Conservation (phyloP, 2,329 filamentous ascomycete genomes). For the Pestalotiopsis sp. region DNA sequence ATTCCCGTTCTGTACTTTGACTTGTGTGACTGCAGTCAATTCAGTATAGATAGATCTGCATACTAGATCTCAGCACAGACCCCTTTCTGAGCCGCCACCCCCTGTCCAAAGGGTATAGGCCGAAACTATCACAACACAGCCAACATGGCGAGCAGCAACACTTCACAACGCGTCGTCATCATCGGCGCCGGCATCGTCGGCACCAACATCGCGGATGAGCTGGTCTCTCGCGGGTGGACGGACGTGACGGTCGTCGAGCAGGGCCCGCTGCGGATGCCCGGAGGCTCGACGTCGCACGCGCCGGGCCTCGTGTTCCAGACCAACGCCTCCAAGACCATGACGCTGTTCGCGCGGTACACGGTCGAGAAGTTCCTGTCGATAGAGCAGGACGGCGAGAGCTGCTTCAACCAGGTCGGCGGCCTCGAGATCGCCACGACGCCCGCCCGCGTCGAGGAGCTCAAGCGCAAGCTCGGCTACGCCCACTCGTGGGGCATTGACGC, state of each 20-base stretch:
- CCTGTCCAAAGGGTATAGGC: background rate
- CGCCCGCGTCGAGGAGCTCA: conserved; percentile 61
- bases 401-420: conserved; percentile 66
- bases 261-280: conserved; percentile 63
- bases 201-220: conserved; percentile 65
- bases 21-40: background rate
- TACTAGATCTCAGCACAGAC: background rate
- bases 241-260: conserved; percentile 68
- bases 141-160: conserved; percentile 28
- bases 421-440: conserved; percentile 65
- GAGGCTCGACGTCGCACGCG: conserved; percentile 67
- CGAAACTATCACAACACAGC: background rate
- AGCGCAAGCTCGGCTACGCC: conserved; percentile 64
- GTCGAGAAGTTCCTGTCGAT: conserved; percentile 61
- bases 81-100: background rate
- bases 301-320: conserved; percentile 68
- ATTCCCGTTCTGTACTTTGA: background rate
- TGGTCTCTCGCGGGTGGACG: conserved; percentile 63
- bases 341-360: conserved; percentile 61
- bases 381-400: conserved; percentile 34
- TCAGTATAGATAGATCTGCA: background rate
- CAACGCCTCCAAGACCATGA: conserved; percentile 60
- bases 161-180: conserved; percentile 53
- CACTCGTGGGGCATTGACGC: conserved; percentile 63
- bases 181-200: conserved; percentile 69